Percentiles rank a stretch among this genome's conserved stretches.
phyloP scores from a whole-genome alignment of 257 asterid species.

The Eustoma russellianum region DNA sequence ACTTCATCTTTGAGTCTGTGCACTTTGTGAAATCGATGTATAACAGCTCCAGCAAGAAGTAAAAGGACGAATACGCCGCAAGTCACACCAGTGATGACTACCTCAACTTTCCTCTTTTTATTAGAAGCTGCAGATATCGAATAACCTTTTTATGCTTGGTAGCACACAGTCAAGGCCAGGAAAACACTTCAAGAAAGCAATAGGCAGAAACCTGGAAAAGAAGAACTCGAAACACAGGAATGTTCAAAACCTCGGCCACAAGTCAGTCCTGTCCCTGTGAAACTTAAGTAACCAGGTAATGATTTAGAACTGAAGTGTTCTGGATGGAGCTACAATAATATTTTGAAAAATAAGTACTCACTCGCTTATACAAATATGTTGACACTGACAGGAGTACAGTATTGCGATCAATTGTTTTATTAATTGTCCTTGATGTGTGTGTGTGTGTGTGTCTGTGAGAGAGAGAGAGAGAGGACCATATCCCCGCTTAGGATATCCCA shows the following conservation, averaged over 20 bases:
- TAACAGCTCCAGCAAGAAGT: slow-evolving; percentile 45
- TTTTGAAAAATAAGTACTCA: too few relatives aligned
- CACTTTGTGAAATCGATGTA: slow-evolving; percentile 28
- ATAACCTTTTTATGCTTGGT: too few relatives aligned
- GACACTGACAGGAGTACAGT: too few relatives aligned
- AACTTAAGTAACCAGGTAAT: slow-evolving; percentile 29
- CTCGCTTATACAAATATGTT: too few relatives aligned
- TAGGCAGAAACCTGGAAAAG: slow-evolving; percentile 38
- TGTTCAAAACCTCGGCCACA: slow-evolving; percentile 55
- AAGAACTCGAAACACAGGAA: slow-evolving; percentile 64
- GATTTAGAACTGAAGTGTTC: too few relatives aligned
- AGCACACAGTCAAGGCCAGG: background rate
- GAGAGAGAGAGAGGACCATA: too few relatives aligned
- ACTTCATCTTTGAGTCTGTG: slow-evolving; percentile 30
- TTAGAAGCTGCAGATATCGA: slow-evolving; percentile 34
- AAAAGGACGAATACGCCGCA: slow-evolving; percentile 54
- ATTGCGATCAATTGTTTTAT: too few relatives aligned
- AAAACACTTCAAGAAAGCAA: background rate
- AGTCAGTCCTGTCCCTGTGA: slow-evolving; percentile 55
- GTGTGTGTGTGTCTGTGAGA: too few relatives aligned
- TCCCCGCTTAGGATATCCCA: too few relatives aligned
- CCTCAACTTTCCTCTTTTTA: slow-evolving; percentile 46
- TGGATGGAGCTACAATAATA: too few relatives aligned
- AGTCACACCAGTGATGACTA: slow-evolving; percentile 44
- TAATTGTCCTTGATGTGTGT: too few relatives aligned